These are phyloP conservation scores for Thraustotheca clavata DNA, from an alignment of 352 stramenopile species.

Conservation along the genomic window DNA sequence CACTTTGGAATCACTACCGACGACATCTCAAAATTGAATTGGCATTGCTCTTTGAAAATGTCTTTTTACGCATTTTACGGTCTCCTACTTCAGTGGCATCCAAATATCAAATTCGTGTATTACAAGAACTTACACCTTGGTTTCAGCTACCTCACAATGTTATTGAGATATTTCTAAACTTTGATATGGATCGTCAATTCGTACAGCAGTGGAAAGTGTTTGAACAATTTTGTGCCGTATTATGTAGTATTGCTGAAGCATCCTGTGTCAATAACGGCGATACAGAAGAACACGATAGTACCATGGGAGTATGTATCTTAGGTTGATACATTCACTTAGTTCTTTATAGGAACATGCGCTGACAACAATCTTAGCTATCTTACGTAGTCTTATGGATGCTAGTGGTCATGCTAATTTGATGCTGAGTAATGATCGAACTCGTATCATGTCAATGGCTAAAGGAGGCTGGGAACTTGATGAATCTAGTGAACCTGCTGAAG, in stretches of 20 bases:
- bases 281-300: slow-evolving; percentile 31
- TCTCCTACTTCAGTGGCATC: slow-evolving; percentile 34
- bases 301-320: slow-evolving; percentile 3
- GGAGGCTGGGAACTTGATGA: slow-evolving; percentile 82
- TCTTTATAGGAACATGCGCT: slow-evolving; percentile 54
- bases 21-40: slow-evolving; percentile 77
- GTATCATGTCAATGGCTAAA: slow-evolving; percentile 74
- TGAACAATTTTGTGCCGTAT: slow-evolving; percentile 61
- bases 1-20: slow-evolving; percentile 79
- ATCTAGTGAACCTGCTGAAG: slow-evolving; percentile 18
- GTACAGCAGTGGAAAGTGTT: slow-evolving; percentile 87
- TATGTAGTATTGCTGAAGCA: slow-evolving; percentile 69
- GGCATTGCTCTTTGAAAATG: slow-evolving; percentile 70
- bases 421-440: slow-evolving; percentile 59
- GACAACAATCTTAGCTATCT: slow-evolving; percentile 62
- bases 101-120: slow-evolving; percentile 63
- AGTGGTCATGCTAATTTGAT: slow-evolving; percentile 83
- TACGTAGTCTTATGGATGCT: slow-evolving; percentile 77
- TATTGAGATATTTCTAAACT: slow-evolving; percentile 84
- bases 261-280: slow-evolving; percentile 21
- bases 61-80: slow-evolving; percentile 65
- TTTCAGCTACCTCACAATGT: slow-evolving; percentile 80
- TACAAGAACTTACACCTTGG: slow-evolving; percentile 68
- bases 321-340: neutral
- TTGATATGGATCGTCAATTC: slow-evolving; percentile 62